A percentile compares a stretch with the other conserved stretches of the same genome.
Evolutionary conservation across 441 rosid species (phyloP).

Genomic region (Euphorbia schlechtendalii): DNA sequence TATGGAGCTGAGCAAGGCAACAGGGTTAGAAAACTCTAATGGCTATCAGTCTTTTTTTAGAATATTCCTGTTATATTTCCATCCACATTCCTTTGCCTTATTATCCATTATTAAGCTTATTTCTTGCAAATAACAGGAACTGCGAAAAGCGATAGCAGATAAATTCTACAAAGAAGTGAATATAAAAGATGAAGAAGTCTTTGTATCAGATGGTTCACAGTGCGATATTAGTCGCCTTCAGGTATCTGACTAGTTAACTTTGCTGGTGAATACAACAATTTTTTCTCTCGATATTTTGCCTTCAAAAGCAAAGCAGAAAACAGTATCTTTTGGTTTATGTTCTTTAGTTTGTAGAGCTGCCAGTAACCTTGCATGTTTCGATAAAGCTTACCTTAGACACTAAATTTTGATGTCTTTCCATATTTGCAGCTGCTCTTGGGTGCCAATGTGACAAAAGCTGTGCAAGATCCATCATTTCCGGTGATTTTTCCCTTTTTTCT

Average conservation of each 20-base stretch:
- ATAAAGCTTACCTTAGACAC: neutral
- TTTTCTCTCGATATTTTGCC: neutral
- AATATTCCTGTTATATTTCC: too few relatives aligned
- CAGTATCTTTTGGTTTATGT: neutral
- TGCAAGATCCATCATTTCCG: conserved; percentile 85
- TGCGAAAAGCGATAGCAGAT: conserved; percentile 59
- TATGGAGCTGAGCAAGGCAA: conserved; percentile 65
- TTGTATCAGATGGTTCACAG: conserved; percentile 85
- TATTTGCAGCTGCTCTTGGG: conserved; percentile 63
- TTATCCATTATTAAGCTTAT: neutral
- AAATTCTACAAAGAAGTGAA: conserved; percentile 42
- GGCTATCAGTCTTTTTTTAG: neutral
- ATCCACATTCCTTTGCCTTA: neutral
- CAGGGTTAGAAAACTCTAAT: conserved; percentile 24
- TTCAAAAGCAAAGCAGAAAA: neutral
- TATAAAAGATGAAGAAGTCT: conserved; percentile 56
- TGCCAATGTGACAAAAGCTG: conserved; percentile 53
- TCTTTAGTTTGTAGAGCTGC: neutral
- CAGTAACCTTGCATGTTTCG: neutral
- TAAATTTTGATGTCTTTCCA: neutral
- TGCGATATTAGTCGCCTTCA: conserved; percentile 79
- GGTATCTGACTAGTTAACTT: conserved; percentile 26
- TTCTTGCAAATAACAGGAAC: conserved; percentile 26
- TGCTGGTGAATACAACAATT: neutral
- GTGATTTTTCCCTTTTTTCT: conserved; percentile 24